These are phyloP conservation scores for Akanthomyces dipterigenus DNA, from an alignment of 2,329 filamentous ascomycete genomes.

Conservation along the genomic window DNA sequence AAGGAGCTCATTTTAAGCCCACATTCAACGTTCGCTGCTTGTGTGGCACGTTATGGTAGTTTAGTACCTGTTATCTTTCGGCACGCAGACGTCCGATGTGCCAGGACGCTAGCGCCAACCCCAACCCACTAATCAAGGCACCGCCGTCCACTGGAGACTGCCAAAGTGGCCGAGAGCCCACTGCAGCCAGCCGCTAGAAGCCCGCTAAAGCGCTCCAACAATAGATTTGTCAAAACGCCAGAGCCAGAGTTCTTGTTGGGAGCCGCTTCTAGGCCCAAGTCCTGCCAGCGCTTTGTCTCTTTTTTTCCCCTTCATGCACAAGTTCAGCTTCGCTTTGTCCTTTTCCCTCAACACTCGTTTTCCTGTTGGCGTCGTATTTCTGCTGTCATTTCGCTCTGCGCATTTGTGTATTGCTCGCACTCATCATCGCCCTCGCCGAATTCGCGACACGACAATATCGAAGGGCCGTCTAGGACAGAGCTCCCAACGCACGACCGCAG, in stretches of 20 bases:
- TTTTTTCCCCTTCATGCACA: not conserved
- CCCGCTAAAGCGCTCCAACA: not conserved
- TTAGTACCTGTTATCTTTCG: too few species aligned
- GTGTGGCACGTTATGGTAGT: too few species aligned
- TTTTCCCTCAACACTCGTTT: not conserved
- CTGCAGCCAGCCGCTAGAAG: not conserved
- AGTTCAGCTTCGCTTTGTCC: not conserved
- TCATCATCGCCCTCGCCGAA: not conserved
- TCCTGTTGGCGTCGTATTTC: not conserved
- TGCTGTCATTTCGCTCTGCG: not conserved
- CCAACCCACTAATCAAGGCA: slow-evolving; percentile 2
- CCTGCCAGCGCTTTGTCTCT: not conserved
- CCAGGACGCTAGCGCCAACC: not conserved
- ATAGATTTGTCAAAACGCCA: slow-evolving; percentile 1
- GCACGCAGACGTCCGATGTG: not conserved
- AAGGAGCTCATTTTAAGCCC: too few species aligned
- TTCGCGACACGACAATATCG: not conserved
- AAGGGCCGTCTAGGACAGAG: not conserved
- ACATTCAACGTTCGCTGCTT: too few species aligned
- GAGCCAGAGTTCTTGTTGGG: not conserved
- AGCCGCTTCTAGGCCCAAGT: not conserved
- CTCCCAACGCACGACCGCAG: not conserved
- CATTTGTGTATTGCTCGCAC: not conserved
- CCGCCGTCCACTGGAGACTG: not conserved
- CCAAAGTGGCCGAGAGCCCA: not conserved